Evolutionary conservation across 495 filamentous ascomycete genomes (phyloP).

Genomic region (Daldinia grandis): DNA sequence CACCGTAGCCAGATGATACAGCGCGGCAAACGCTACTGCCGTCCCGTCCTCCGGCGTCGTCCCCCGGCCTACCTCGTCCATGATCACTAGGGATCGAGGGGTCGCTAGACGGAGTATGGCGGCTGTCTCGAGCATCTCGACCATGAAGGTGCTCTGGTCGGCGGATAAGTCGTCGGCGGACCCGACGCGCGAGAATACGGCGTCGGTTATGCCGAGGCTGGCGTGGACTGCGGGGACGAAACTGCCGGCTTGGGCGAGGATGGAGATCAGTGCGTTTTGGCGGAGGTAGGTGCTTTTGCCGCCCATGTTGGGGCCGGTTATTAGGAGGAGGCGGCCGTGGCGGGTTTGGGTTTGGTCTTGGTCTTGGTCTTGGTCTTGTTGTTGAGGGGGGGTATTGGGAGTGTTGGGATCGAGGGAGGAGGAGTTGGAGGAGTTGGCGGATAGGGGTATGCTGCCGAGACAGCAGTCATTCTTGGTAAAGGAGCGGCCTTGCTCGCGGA

Average conservation of each 20-base stretch:
- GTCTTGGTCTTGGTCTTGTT: not conserved
- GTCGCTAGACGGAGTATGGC: constrained; percentile 73
- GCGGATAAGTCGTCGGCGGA: constrained; percentile 91
- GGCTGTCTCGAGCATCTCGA: constrained; percentile 83
- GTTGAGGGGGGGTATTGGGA: not conserved
- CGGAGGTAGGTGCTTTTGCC: constrained; percentile 95
- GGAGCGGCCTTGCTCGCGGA: constrained; percentile 78
- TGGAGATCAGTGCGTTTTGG: constrained; percentile 91
- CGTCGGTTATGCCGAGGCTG: constrained; percentile 86
- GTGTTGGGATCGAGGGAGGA: not conserved
- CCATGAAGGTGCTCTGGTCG: constrained; percentile 96
- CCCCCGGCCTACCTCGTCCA: constrained; percentile 96
- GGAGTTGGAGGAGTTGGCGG: too few species aligned
- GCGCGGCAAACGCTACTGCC: constrained; percentile 86
- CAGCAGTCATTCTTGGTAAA: constrained; percentile 92
- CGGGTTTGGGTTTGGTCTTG: constrained; percentile 29
- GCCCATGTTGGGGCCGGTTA: constrained; percentile 99
- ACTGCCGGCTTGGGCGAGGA: constrained; percentile 89
- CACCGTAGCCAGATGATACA: constrained; percentile 79
- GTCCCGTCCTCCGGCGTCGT: constrained; percentile 92
- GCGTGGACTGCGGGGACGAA: constrained; percentile 91
- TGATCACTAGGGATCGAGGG: constrained; percentile 85
- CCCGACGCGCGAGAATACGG: constrained; percentile 90
- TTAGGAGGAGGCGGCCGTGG: constrained; percentile 78
- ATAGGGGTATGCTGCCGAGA: constrained; percentile 59